These are phyloP conservation scores for Maudiozyma pseudohumilis DNA, from an alignment of 805 yeast genomes.

Conservation along the genomic window DNA sequence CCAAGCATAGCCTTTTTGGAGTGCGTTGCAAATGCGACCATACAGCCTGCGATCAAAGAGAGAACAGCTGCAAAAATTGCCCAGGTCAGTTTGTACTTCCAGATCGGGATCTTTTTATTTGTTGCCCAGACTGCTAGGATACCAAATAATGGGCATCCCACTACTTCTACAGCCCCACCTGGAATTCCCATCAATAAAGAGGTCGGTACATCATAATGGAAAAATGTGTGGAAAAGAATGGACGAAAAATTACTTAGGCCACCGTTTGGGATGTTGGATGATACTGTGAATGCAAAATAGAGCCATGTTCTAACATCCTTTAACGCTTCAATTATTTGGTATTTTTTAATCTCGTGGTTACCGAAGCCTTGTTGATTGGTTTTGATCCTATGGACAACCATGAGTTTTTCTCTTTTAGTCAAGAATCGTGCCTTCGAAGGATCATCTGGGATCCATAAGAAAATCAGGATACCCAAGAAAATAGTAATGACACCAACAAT, in stretches of 20 bases:
- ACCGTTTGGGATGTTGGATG: slow-evolving; percentile 43
- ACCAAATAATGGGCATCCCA: slow-evolving; percentile 26
- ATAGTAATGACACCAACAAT: slow-evolving; percentile 52
- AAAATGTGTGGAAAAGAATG: slow-evolving; percentile 35
- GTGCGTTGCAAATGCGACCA: slow-evolving; percentile 35
- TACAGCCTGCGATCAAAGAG: slow-evolving; percentile 30
- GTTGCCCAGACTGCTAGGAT: slow-evolving; percentile 17
- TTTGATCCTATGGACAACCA: slow-evolving; percentile 45
- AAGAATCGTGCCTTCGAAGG: slow-evolving; percentile 44
- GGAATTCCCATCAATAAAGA: slow-evolving; percentile 39
- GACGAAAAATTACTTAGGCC: slow-evolving; percentile 42
- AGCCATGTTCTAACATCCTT: slow-evolving; percentile 43
- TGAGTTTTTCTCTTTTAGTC: slow-evolving; percentile 32
- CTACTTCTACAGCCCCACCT: slow-evolving; percentile 37
- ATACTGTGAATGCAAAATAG: slow-evolving; percentile 33
- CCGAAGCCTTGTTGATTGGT: slow-evolving; percentile 51
- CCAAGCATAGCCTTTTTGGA: slow-evolving; percentile 30
- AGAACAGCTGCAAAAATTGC: slow-evolving; percentile 26
- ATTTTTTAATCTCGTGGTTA: slow-evolving; percentile 41
- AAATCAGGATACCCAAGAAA: slow-evolving; percentile 38
- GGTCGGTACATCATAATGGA: slow-evolving; percentile 34
- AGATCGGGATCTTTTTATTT: slow-evolving; percentile 11
- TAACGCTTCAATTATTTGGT: slow-evolving; percentile 44
- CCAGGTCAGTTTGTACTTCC: slow-evolving; percentile 25
- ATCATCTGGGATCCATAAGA: slow-evolving; percentile 44